Evolutionary conservation across 306 rosid genomes (phyloP).

Genomic region (Lupinus albus): DNA sequence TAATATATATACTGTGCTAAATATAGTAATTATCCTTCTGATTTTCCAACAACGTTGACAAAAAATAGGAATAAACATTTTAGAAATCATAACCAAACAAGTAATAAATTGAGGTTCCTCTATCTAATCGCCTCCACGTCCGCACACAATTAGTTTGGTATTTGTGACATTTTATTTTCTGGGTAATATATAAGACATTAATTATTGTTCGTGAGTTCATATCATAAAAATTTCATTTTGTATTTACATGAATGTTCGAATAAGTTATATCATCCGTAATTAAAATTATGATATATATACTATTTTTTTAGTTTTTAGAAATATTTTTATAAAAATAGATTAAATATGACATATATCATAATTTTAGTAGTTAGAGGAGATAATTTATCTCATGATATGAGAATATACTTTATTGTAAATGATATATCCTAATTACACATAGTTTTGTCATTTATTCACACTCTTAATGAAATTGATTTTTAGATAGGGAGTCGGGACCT

Average conservation of each 20-base stretch:
- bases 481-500: slow-evolving; percentile 5
- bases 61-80: neutral
- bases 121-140: neutral
- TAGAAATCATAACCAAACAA: neutral
- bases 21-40: neutral
- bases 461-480: slow-evolving; percentile 28
- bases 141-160: neutral
- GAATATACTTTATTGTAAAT: no score
- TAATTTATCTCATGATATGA: no score
- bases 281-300: no score
- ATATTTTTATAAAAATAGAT: no score
- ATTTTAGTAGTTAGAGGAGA: no score
- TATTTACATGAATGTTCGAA: neutral
- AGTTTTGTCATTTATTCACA: neutral
- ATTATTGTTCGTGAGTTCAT: neutral
- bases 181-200: neutral
- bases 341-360: no score
- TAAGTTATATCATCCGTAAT: no score
- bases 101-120: neutral
- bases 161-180: neutral
- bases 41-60: neutral
- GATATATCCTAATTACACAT: neutral
- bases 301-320: no score
- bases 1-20: slow-evolving; percentile 1
- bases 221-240: neutral